Conservation (phyloP, 208 protist genomes). For the Trypanosoma boissoni region DNA sequence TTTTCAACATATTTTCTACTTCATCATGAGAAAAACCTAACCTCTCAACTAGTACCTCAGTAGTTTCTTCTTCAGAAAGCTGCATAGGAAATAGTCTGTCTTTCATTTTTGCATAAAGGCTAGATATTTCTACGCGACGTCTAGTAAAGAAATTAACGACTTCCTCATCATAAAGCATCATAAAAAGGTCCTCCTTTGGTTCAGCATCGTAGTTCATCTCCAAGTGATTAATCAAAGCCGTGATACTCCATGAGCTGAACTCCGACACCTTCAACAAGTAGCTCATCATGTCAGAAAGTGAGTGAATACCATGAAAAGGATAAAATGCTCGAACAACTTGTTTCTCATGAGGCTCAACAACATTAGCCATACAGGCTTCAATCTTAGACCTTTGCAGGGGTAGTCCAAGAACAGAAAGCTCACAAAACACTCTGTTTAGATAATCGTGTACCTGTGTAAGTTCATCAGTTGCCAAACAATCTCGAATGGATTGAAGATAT, state of each 20-base stretch:
- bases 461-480: conserved; percentile 52
- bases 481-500: conserved; percentile 60
- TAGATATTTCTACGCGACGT: conserved; percentile 25
- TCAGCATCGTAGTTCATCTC: conserved; percentile 61
- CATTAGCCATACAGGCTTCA: conserved; percentile 41
- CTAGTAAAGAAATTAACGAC: conserved; percentile 40
- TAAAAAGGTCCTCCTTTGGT: conserved; percentile 48
- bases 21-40: conserved; percentile 43
- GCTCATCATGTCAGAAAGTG: conserved; percentile 59
- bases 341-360: conserved; percentile 50
- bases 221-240: conserved; percentile 58
- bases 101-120: conserved; percentile 43
- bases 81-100: conserved; percentile 36
- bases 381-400: conserved; percentile 65
- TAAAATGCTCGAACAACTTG: conserved; percentile 75
- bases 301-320: conserved; percentile 54
- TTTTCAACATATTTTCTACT: conserved; percentile 38
- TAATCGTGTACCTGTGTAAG: conserved; percentile 69
- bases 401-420: conserved; percentile 36
- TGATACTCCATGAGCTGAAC: conserved; percentile 57
- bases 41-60: conserved; percentile 33
- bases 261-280: conserved; percentile 78
- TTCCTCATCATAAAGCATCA: conserved; percentile 34
- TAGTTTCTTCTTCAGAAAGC: conserved; percentile 36
- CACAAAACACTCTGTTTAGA: conserved; percentile 54